Evolutionary conservation across 2,329 filamentous ascomycete genomes (phyloP), one percentile per base, ranked within the genome.

Genomic region (Gyromitra esculenta): DNA sequence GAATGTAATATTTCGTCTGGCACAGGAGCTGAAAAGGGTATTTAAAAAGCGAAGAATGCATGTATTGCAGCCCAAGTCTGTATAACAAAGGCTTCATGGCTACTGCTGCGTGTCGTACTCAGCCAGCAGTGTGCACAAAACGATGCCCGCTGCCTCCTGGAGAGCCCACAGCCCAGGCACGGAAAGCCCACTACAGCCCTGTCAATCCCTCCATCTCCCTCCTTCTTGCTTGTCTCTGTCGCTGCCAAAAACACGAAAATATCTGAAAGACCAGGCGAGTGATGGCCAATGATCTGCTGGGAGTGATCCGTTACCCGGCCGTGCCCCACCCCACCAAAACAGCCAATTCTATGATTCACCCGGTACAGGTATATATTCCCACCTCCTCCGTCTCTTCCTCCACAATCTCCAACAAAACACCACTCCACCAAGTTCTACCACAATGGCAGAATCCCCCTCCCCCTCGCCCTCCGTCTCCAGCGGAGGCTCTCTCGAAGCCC

Each of bases 401-500:
- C 45, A 18, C 6, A 21, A 13, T 13, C 31, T 48, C 50, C 25
- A 8, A n/a, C 64, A 5, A 2, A 43, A 64, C 43, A 6, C 18
- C n/a, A 11, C 7, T n/a, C 25, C 48, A 59, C 13, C 15, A 37
- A 52, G 13, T n/a, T 13, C 35, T 25, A 8, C 37, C 21, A 68
- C 41, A 74, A 74, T 74, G 71, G 52, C 43, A n/a, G 43, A 62
- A n/a, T 18, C 48, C 35, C 54, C 41, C 35, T 31, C 54, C 1
- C 25, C 25, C 25, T 31, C 54, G 9, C 8, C 9, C 18, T 21
- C 52, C 8, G 15, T 39, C 39, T 37, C 59, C 57, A 48, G 21
- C 39, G 21, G 50, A 45, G 39, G 21, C 73, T 52, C 60, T 43
- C 60, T 79, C 18, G 25, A 41, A 18, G 62, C 76, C 5, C 76